Percentiles rank a stretch among this genome's conserved stretches.
Evolutionary conservation across 2,329 filamentous ascomycete species (phyloP).

Genomic region (Trichothecium roseum): DNA sequence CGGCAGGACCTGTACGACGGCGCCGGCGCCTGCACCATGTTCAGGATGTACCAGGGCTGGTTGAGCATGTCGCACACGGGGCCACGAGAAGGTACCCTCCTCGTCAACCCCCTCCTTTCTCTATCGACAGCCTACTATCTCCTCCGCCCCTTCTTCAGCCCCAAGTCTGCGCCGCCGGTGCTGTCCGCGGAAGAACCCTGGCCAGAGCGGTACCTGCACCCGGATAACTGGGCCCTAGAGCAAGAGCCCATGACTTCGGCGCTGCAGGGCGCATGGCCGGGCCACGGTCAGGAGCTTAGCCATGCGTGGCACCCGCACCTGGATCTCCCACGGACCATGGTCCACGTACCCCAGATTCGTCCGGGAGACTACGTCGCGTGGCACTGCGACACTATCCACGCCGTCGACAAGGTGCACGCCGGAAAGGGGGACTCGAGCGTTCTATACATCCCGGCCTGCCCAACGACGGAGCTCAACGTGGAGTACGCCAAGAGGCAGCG

Average conservation of each 20-base stretch:
- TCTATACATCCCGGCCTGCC: slow-evolving; percentile 29
- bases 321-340: slow-evolving; percentile 52
- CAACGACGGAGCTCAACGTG: slow-evolving; percentile 30
- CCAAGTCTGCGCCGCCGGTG: slow-evolving; percentile 21
- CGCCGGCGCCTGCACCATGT: slow-evolving; percentile 61
- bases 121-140: slow-evolving; percentile 67
- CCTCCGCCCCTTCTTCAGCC: slow-evolving; percentile 61
- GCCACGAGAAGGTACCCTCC: slow-evolving; percentile 57
- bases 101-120: slow-evolving; percentile 60
- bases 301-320: slow-evolving; percentile 58
- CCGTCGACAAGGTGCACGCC: slow-evolving; percentile 44
- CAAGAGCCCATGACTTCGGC: slow-evolving; percentile 22
- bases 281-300: slow-evolving; percentile 58
- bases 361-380: slow-evolving; percentile 68
- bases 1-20: slow-evolving; percentile 63
- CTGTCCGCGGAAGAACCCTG: slow-evolving; percentile 8
- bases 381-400: slow-evolving; percentile 63
- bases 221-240: slow-evolving; percentile 46
- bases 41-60: slow-evolving; percentile 75
- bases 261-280: slow-evolving; percentile 59
- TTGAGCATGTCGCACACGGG: slow-evolving; percentile 54
- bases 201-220: slow-evolving; percentile 23
- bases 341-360: slow-evolving; percentile 55
- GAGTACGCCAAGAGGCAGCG: slow-evolving; percentile 30
- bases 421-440: slow-evolving; percentile 15